Percentiles rank a stretch among this genome's conserved stretches.
These are phyloP conservation scores for Apiospora koreana DNA, from an alignment of 2,329 filamentous ascomycete genomes.

Conservation along the genomic window DNA sequence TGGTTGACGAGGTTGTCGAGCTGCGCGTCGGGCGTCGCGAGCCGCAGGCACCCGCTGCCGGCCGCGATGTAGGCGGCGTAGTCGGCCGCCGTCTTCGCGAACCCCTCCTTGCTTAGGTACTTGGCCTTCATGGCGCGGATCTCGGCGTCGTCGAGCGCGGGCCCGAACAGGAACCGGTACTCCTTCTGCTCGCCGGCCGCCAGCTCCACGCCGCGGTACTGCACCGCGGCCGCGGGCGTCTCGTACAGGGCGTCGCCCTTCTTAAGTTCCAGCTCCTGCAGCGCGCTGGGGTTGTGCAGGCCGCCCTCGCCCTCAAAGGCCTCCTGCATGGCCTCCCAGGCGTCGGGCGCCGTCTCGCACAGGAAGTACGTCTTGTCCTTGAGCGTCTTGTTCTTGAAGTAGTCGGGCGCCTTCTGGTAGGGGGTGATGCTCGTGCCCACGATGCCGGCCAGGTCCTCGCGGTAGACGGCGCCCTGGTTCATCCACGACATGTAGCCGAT, in stretches of 20 bases:
- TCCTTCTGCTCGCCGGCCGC: constrained; percentile 40
- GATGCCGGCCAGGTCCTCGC: constrained; percentile 47
- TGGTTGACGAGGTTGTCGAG: constrained; percentile 61
- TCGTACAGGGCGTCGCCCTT: constrained; percentile 56
- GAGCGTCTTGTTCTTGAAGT: constrained; percentile 56
- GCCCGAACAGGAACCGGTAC: constrained; percentile 57
- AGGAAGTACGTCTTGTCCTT: constrained; percentile 61
- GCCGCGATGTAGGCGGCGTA: constrained; percentile 53
- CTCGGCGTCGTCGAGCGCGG: constrained; percentile 53
- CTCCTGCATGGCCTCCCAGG: constrained; percentile 55
- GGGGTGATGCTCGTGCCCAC: constrained; percentile 55
- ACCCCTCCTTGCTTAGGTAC: constrained; percentile 51
- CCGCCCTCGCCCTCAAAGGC: constrained; percentile 59
- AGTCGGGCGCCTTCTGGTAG: constrained; percentile 58
- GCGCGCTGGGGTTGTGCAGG: constrained; percentile 50
- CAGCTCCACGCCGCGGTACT: constrained; percentile 47
- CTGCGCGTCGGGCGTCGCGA: constrained; percentile 55
- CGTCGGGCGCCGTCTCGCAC: constrained; percentile 50
- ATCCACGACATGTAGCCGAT: constrained; percentile 65
- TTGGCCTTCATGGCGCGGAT: constrained; percentile 44
- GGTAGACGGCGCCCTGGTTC: constrained; percentile 58
- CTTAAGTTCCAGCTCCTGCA: constrained; percentile 39
- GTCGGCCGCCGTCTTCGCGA: constrained; percentile 44
- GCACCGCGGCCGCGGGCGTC: constrained; percentile 54
- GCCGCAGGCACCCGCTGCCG: constrained; percentile 50